Evolutionary conservation across 1,284 basidiomycete species (phyloP), one percentile per base, ranked within the genome.

Genomic region (Cutaneotrichosporon cyanovorans): DNA sequence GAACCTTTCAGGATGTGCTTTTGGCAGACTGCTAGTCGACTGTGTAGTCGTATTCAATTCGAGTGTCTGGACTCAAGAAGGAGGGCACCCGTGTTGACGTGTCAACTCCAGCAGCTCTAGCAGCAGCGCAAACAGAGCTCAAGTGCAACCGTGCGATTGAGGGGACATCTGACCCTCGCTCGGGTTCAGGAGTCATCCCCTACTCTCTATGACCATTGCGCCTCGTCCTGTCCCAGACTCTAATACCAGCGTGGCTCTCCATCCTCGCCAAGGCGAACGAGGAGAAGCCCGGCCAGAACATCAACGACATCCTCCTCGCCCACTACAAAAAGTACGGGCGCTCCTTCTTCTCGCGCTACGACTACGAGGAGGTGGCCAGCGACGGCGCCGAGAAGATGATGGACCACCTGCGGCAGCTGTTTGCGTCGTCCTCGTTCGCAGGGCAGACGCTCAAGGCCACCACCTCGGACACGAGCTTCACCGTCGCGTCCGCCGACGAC

Each of bases 321-420:
- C 89, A 93, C 77, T 98, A 97, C 75, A 77, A 79, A 55, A 83
- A 80, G 62, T 98, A 98, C 73, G 93, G 93, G 36, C 89, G 93
- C 56, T 91, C 85, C 53, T 98, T 97, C 81, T 98, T 97, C 80
- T 91, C 87, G 53, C 84, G 90, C 57, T 98, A 98, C 75, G 93
- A 98, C 75, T 98, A 98, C 75, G 93, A 98, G 71, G 95, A 98
- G 71, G 90, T 96, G 40, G 80, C 87, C 14, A 89, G 89, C 0
- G 86, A 85, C 30, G 88, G 86, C 28, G 93, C 95, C 40, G 81
- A 86, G 62, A 80, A 82, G 55, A 77, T 98, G 63, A 90, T 97
- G 68, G 78, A 78, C 40, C 77, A 82, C 60, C 75, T 98, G 60
- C 82, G 91, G 65, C 68, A 76, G 18, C 78, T 81, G 42, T 84